Evolutionary conservation across 192 early-diverging fungal species (phyloP).

Genomic region (Gonapodya prolifera): DNA sequence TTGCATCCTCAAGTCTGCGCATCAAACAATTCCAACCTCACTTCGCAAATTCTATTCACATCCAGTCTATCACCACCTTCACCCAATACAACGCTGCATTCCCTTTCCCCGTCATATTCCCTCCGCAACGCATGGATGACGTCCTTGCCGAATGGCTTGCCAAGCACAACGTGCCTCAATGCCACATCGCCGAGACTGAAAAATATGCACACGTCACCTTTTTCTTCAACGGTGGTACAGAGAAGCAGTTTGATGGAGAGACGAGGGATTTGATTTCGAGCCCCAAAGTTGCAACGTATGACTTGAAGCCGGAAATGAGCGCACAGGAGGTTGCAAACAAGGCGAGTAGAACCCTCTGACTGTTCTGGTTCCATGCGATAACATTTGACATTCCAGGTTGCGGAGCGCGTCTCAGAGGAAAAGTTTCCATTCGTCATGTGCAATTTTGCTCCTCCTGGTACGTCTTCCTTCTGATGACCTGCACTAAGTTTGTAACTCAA

Average conservation of each 20-base stretch:
- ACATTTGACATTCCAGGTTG: conserved; percentile 29
- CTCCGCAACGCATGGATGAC: conserved; percentile 94
- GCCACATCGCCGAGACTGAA: conserved; percentile 98
- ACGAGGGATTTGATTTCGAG: conserved; percentile 80
- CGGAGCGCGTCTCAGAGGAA: conserved; percentile 56
- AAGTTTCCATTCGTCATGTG: conserved; percentile 94
- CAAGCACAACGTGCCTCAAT: conserved; percentile 75
- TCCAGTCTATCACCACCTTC: conserved; percentile 85
- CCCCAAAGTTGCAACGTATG: conserved; percentile 96
- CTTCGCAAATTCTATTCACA: neutral
- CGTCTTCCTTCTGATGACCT: conserved; percentile 27
- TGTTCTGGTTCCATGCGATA: neutral
- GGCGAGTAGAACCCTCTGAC: conserved; percentile 12
- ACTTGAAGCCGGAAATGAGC: conserved; percentile 92
- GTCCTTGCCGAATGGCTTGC: conserved; percentile 94
- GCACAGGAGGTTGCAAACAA: conserved; percentile 77
- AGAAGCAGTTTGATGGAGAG: conserved; percentile 80
- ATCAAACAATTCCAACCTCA: neutral
- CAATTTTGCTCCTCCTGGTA: conserved; percentile 98
- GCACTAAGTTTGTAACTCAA: conserved; percentile 13
- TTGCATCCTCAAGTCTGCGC: neutral
- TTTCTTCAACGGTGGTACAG: conserved; percentile 99
- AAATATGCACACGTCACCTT: conserved; percentile 99
- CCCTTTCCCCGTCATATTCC: conserved; percentile 92
- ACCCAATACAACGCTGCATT: conserved; percentile 97